Evolutionary conservation across 129 eudicot genomes (phyloP).

Genomic region (Apium graveolens): DNA sequence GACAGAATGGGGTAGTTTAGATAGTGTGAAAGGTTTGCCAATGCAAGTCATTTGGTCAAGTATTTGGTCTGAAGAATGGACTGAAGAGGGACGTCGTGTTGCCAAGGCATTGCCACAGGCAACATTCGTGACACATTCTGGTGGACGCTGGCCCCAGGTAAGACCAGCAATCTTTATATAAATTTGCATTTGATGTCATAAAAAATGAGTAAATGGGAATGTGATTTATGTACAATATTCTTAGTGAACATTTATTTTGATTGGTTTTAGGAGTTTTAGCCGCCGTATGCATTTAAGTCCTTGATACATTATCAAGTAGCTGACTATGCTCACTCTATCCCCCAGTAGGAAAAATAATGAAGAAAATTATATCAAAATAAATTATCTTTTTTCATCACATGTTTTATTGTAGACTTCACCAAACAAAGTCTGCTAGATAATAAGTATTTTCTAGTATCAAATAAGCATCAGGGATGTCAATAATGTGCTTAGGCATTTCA

Average conservation of each 20-base stretch:
- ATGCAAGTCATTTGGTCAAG: constrained; percentile 68
- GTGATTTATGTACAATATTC: neutral
- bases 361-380: neutral
- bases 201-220: neutral
- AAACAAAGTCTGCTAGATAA: neutral
- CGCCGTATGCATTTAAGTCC: neutral
- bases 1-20: constrained; percentile 57
- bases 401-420: neutral
- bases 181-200: neutral
- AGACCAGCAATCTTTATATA: neutral
- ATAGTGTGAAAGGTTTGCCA: constrained; percentile 60
- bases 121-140: constrained; percentile 54
- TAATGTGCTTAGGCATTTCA: neutral
- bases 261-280: neutral
- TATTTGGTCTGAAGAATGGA: constrained; percentile 49
- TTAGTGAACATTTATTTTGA: neutral
- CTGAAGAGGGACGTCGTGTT: constrained; percentile 42
- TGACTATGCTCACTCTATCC: neutral
- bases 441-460: neutral
- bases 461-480: neutral
- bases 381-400: neutral
- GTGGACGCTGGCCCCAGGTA: constrained; percentile 97
- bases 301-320: neutral
- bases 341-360: neutral
- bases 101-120: constrained; percentile 50